Evolutionary conservation across 129 eudicot genomes (phyloP).

Genomic region (Gnaphalium uliginosum): DNA sequence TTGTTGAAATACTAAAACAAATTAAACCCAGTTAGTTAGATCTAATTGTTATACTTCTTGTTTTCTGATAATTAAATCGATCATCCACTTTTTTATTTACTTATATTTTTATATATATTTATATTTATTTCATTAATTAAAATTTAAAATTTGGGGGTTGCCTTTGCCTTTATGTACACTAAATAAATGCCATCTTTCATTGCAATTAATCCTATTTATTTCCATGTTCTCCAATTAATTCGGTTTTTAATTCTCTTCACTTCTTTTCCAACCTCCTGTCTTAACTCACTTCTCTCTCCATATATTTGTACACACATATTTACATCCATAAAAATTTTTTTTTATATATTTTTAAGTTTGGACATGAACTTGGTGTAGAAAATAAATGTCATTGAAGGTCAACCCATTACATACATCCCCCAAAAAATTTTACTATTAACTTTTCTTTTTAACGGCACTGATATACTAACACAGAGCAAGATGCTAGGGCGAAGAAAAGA

Average conservation of each 20-base stretch:
- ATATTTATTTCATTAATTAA: too few relatives aligned
- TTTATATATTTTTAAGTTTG: background rate
- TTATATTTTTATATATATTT: background rate
- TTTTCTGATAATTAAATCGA: background rate
- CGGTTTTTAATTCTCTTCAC: constrained; percentile 41
- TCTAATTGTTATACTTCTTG: background rate
- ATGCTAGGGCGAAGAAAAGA: too few relatives aligned
- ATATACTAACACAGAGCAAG: too few relatives aligned
- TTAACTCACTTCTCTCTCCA: constrained; percentile 20
- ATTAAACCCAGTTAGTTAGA: background rate
- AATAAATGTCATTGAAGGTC: constrained; percentile 1
- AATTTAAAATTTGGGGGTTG: constrained; percentile 34
- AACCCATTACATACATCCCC: constrained; percentile 4
- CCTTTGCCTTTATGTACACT: constrained; percentile 45
- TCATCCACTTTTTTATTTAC: background rate
- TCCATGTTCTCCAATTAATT: constrained; percentile 50
- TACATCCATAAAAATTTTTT: too few relatives aligned
- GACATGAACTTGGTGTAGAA: background rate
- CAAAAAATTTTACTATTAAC: too few relatives aligned
- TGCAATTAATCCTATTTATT: constrained; percentile 47
- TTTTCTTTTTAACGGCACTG: too few relatives aligned
- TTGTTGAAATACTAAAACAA: background rate
- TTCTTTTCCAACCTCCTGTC: constrained; percentile 45
- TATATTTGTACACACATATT: background rate
- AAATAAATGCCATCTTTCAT: constrained; percentile 44